These are phyloP conservation scores for Mycena floridula DNA, from an alignment of 768 basidiomycete genomes.

Conservation along the genomic window DNA sequence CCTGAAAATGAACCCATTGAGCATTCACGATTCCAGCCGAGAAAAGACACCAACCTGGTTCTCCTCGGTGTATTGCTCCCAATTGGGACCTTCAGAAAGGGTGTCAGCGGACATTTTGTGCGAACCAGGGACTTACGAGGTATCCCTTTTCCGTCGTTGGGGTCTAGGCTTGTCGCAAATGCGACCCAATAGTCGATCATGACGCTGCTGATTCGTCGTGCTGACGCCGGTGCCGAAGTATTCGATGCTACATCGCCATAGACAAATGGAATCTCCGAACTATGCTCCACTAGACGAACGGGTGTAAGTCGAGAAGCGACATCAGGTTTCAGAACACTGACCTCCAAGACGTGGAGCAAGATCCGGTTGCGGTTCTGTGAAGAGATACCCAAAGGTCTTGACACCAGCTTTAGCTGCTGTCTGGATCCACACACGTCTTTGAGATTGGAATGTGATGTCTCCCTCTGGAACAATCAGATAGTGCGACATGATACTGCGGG, in stretches of 20 bases:
- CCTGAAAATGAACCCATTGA: conserved; percentile 14
- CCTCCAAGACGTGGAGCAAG: conserved; percentile 7
- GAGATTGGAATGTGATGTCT: conserved; percentile 21
- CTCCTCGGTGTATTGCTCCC: conserved; percentile 24
- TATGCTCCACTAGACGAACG: conserved; percentile 20
- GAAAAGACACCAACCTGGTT: conserved; percentile 14
- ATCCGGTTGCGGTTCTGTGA: conserved; percentile 12
- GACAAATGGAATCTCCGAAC: conserved; percentile 23
- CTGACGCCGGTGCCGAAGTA: conserved; percentile 9
- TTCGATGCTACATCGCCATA: conserved; percentile 23
- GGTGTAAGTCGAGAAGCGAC: no score
- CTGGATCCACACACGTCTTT: conserved; percentile 16
- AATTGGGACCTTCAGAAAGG: conserved; percentile 18
- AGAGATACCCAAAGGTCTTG: conserved; percentile 1
- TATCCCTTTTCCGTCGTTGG: no score
- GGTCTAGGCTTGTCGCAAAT: no score
- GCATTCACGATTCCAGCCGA: neutral
- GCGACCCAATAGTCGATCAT: conserved; percentile 46
- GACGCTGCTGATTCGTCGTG: conserved; percentile 19
- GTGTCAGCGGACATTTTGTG: conserved; percentile 27
- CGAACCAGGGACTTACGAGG: conserved; percentile 37
- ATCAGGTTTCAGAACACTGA: no score
- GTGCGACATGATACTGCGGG: neutral
- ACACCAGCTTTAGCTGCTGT: neutral
- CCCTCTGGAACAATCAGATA: conserved; percentile 5